Base-by-base conservation (phyloP, 2,329 filamentous ascomycete genomes). In the Pleurostoma richardsiae region DNA sequence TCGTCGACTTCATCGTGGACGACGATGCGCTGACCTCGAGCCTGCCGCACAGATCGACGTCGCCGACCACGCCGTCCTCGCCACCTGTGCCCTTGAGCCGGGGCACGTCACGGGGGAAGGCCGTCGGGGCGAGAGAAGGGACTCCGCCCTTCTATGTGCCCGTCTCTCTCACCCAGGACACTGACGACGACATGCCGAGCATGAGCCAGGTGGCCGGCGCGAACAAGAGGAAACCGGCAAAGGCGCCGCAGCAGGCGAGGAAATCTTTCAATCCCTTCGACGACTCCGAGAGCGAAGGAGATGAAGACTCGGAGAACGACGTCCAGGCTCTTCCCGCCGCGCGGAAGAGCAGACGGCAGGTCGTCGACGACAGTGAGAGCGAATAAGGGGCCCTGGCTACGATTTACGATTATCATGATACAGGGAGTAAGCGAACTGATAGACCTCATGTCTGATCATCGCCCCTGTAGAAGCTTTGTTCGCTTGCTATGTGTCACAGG, bases 1-100 rank as follows among this genome's bases (percentile, higher is more conserved):
- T 81, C 10, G 47, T 79, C 54, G 68, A 81, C 66, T 76, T 88
- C 64, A 59, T 88, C 56, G 70, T 83, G 57, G 60, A 69, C 52
- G 62, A 82, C 62, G 62, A 82, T 30, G 48, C 39, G 6, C 47
- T 47, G 8, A 43, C 47, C 10, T 50, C 48, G 28, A 52, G 48
- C 27, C 4, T 43, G n/a, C 27, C 40, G 29, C 42, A 41, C 10
- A n/a, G 30, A 6, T 47, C 50, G 19, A 48, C 45, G 7, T 33
- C 47, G n/a, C 40, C 40, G 6, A 44, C 48, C 3, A 5, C 36
- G 6, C 11, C 39, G 11, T 40, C 47, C 6, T 42, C 45, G 29
- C 29, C 41, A 7, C 44, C 43, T 26, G 26, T n/a, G 4, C 30
- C 40, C 10, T 29, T 40, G 43, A 28, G 10, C n/a, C 33, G 7